Conservation (phyloP, 2,329 filamentous ascomycete genomes). For the Paracoccidioides brasiliensis region DNA sequence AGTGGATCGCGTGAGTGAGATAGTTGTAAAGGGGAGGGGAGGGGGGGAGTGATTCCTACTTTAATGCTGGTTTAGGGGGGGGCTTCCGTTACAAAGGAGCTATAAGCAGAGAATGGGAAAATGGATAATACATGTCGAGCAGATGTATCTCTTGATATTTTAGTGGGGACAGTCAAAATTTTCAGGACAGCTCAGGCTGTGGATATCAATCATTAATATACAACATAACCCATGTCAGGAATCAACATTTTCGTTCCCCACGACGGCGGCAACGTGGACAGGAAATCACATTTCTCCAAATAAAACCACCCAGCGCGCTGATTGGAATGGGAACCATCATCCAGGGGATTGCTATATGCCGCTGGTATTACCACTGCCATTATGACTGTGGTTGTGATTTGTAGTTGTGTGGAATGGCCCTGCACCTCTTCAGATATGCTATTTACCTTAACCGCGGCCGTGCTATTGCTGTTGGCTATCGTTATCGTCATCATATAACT, state of each 20-base stretch:
- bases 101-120: no score
- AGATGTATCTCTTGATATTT: no score
- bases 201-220: background rate
- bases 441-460: background rate
- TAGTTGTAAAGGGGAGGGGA: background rate
- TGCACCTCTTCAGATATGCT: background rate
- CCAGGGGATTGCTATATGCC: background rate
- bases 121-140: no score
- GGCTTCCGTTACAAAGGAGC: no score
- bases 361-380: background rate
- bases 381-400: background rate
- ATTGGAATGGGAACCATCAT: constrained; percentile 4
- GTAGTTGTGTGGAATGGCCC: no score
- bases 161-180: no score
- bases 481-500: background rate
- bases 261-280: constrained; percentile 9
- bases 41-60: background rate
- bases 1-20: constrained; percentile 6
- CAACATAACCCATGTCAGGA: background rate
- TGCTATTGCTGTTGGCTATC: background rate
- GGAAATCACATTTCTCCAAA: constrained; percentile 9
- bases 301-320: constrained; percentile 6
- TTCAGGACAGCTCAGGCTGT: no score
- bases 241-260: constrained; percentile 6
- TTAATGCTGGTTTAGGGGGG: no score